Conservation (phyloP, 1,284 basidiomycete genomes). For the Thecaphora thlaspeos region DNA sequence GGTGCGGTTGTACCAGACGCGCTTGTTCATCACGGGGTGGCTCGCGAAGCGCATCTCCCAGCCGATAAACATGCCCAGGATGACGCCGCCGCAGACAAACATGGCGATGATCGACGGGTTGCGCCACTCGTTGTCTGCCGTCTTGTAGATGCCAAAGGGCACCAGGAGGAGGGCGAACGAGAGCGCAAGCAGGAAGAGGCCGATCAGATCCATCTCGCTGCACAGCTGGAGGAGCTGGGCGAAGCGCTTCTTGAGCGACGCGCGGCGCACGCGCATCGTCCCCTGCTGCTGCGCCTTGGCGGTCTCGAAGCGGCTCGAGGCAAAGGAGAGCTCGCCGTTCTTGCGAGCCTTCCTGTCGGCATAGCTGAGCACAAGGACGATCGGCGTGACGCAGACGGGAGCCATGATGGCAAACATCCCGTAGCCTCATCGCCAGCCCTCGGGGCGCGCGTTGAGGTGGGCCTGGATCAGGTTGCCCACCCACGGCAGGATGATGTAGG, state of each 20-base stretch:
- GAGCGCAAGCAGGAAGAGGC: slow-evolving; percentile 44
- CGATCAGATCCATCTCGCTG: slow-evolving; percentile 58
- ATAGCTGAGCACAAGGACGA: slow-evolving; percentile 57
- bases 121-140: slow-evolving; percentile 53
- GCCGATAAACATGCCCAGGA: slow-evolving; percentile 56
- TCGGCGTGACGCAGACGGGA: slow-evolving; percentile 28
- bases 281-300: slow-evolving; percentile 5
- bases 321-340: slow-evolving; percentile 41
- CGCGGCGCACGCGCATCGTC: slow-evolving; percentile 12
- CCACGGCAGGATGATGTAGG: slow-evolving; percentile 13
- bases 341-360: slow-evolving; percentile 57
- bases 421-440: slow-evolving; percentile 34
- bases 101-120: slow-evolving; percentile 60
- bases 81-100: slow-evolving; percentile 57
- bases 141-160: slow-evolving; percentile 56
- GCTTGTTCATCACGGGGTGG: slow-evolving; percentile 59
- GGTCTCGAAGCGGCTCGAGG: slow-evolving; percentile 12
- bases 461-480: slow-evolving; percentile 10
- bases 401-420: slow-evolving; percentile 37
- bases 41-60: slow-evolving; percentile 58
- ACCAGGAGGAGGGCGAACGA: slow-evolving; percentile 55
- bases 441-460: neutral
- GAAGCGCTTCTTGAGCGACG: slow-evolving; percentile 10
- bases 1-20: slow-evolving; percentile 58
- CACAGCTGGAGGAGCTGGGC: slow-evolving; percentile 20